phyloP scores from a whole-genome alignment of 1,284 basidiomycete species.

The Meira nashicola region DNA sequence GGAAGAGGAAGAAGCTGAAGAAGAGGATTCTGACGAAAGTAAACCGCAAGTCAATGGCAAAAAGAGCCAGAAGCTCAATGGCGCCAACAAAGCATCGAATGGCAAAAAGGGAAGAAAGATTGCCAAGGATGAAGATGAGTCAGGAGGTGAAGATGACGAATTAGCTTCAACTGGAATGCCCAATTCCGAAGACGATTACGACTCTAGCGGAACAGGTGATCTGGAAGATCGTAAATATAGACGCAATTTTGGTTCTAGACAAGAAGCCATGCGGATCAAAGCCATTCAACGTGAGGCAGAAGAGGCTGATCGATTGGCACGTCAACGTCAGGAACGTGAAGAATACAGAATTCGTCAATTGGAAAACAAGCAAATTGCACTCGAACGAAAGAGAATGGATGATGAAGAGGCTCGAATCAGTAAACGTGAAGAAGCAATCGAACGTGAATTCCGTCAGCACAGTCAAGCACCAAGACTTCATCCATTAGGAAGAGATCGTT shows the following conservation, averaged over 20 bases:
- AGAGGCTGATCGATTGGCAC: constrained; percentile 23
- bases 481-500: constrained; percentile 84
- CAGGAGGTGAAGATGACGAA: constrained; percentile 32
- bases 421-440: constrained; percentile 74
- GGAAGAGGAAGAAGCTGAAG: constrained; percentile 12
- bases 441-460: constrained; percentile 84
- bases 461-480: constrained; percentile 76
- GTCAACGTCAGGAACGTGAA: constrained; percentile 28
- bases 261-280: constrained; percentile 46
- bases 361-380: constrained; percentile 36
- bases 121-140: constrained; percentile 15
- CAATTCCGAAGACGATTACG: constrained; percentile 7
- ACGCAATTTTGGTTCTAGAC: constrained; percentile 34
- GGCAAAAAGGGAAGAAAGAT: not conserved
- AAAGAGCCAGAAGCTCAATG: constrained; percentile 1
- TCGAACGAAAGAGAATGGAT: constrained; percentile 39
- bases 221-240: constrained; percentile 14
- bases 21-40: constrained; percentile 7
- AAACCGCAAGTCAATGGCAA: constrained; percentile 7
- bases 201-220: constrained; percentile 1
- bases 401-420: constrained; percentile 79
- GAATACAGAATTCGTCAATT: constrained; percentile 33
- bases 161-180: constrained; percentile 15
- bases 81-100: constrained; percentile 1
- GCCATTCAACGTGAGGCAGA: constrained; percentile 39